Base-by-base conservation (phyloP, 2,329 filamentous ascomycete genomes). In the Colletotrichum eleusines region DNA sequence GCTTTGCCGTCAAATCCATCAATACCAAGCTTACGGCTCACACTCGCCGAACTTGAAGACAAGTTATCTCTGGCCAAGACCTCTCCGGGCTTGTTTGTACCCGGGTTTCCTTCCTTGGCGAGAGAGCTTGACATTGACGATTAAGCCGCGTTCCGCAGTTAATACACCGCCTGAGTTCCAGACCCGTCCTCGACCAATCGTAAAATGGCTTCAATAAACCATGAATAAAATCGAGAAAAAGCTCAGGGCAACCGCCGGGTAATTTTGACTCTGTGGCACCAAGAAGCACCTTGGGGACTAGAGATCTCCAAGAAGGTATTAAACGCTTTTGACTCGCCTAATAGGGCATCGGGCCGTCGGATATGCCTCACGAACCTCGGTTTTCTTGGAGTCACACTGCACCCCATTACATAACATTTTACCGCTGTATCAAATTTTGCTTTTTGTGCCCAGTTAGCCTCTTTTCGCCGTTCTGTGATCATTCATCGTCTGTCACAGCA, bases 11-110 rank as follows among this genome's bases (percentile, higher is more conserved):
- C 38, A 61, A 51, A 28, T n/a, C 3, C n/a, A n/a, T n/a, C n/a
- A 23, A 31, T 35, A 6, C 16, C 26, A 5, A 9, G 40, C 28
- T 26, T 23, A 28, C n/a, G 18, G 28, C 20, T 26, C 28, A 58
- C 38, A 66, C 26, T 51, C 14, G 1, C 38, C 16, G 20, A 38
- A 38, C 7, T 12, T 38, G n/a, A 16, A 42, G 54, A 61, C 55
- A 46, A 38, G 28, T 58, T 62, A 67, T 67, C 63, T 57, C 38
- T 35, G 23, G 68, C 68, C 68, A 71, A 68, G 63, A 68, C 63
- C 67, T 63, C 18, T 28, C n/a, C n/a, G 44, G 42, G 28, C 42
- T 51, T 46, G 40, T 48, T 14, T n/a, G 4, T 46, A 33, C 51
- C 42, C 23, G n/a, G 33, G 48, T 35, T 58, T 46, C 51, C 3